Evolutionary conservation across 2,329 filamentous ascomycete genomes (phyloP).

Genomic region (Paraphaeosphaeria sporulosa): DNA sequence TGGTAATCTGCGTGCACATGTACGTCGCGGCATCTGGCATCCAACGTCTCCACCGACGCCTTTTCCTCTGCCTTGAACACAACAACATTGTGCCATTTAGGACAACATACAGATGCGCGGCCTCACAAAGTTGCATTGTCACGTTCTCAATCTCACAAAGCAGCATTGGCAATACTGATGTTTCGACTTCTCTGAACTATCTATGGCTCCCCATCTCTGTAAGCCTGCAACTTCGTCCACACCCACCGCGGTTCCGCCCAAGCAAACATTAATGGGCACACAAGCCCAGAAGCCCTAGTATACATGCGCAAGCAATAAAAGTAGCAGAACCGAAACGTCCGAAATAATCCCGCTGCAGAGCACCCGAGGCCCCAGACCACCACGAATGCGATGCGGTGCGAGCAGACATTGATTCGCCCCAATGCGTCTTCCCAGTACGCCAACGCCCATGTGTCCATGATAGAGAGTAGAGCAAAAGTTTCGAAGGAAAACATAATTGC

Average conservation of each 20-base stretch:
- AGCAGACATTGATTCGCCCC: constrained; percentile 8
- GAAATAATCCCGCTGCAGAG: background rate
- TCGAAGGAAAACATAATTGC: background rate
- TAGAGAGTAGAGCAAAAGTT: background rate
- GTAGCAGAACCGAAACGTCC: background rate
- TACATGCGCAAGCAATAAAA: constrained; percentile 5
- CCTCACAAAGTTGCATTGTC: background rate
- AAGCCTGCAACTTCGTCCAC: background rate
- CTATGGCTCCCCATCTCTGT: background rate
- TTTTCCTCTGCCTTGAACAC: background rate
- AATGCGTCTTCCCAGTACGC: constrained; percentile 5
- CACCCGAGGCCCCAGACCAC: background rate
- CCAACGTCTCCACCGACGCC: background rate
- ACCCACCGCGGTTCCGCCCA: background rate
- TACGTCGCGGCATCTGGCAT: background rate
- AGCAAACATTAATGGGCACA: background rate
- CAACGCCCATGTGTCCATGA: background rate
- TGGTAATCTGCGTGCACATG: background rate
- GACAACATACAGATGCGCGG: background rate
- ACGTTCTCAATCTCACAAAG: background rate
- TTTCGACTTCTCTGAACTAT: background rate
- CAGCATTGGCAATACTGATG: background rate
- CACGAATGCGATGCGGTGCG: constrained; percentile 8
- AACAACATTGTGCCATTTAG: background rate
- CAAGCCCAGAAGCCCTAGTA: constrained; percentile 1